Base-by-base conservation (phyloP, 768 basidiomycete species). In the Psilocybe cyanescens region DNA sequence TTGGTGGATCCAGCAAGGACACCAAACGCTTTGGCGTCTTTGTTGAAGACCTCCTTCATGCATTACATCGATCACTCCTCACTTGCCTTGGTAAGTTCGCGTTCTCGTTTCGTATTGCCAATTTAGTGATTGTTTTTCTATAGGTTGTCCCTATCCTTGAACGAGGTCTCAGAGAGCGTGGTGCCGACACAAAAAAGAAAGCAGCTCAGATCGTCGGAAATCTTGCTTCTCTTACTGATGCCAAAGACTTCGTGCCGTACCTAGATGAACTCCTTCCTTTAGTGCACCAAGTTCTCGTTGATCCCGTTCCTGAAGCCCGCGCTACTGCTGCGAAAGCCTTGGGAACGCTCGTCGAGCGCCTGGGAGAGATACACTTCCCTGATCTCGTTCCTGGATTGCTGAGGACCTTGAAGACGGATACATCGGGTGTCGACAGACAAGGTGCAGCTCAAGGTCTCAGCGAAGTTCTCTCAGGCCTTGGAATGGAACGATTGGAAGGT, bases 61-160 rank as follows among this genome's bases (percentile, higher is more conserved):
- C 97, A 99, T 71, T 98, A 97, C 70, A 96, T 99, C 65, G 97
- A 99, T 66, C 92, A 97, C 58, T 96, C 97, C 1, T 98, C 97
- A 3, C 79, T 99, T 7, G 97, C 97, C 16, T 75, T 99, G 69
- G 93, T 95, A 60, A 67, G 89, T 39, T 14, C 49, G 35, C 29
- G 4, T 45, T 48, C 17, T 45, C 48, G 55, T 44, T 30, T 17
- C 4, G 1, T 24, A 44, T 17, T 29, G 7, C 29, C 24, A 5
- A 16, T 56, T 39, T 1, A 17, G 29, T 12, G 9, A 31, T 14
- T 17, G 41, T 11, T 17, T 41, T 35, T 48, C 1, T 48, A 8
- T 30, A 95, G 92, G 92, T 98, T 55, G 86, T 99, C 61, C 97
- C 97, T 0, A 97, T 99, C 67, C 78, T 99, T 47, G 96, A 99